These are phyloP conservation scores for Raphidocelis subcapitata DNA, from an alignment of 139 green algal genomes.

Conservation along the genomic window DNA sequence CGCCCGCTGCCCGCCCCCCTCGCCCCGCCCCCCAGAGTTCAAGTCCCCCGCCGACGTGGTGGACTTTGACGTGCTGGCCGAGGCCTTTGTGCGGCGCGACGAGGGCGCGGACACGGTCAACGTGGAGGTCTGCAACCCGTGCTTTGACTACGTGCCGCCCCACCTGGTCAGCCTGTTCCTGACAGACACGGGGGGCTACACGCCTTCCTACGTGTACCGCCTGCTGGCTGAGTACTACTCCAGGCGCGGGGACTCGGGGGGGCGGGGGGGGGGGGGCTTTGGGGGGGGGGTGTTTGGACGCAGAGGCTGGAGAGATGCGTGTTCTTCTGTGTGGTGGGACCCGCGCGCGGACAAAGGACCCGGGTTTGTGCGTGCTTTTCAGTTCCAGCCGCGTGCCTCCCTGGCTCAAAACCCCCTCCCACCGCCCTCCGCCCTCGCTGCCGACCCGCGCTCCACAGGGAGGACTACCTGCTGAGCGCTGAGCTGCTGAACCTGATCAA, in stretches of 20 bases:
- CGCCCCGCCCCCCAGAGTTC: no score
- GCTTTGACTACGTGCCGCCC: constrained; percentile 94
- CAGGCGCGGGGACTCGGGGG: neutral
- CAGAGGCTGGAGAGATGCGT: no score
- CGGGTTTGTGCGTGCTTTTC: no score
- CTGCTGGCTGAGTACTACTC: constrained; percentile 87
- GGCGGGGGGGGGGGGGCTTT: neutral
- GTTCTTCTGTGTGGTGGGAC: no score
- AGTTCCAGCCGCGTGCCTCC: no score
- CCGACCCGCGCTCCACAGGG: neutral
- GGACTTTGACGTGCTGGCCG: constrained; percentile 60
- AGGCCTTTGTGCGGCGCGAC: constrained; percentile 38
- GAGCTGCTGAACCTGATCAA: constrained; percentile 22
- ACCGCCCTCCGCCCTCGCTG: no score
- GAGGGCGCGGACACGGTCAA: constrained; percentile 17
- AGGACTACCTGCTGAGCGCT: constrained; percentile 20
- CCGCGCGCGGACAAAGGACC: no score
- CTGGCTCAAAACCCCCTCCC: no score
- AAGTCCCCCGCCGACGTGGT: constrained; percentile 58
- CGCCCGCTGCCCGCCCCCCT: constrained; percentile 11
- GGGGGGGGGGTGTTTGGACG: neutral
- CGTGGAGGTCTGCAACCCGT: constrained; percentile 85
- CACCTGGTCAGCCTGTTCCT: constrained; percentile 91
- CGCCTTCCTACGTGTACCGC: constrained; percentile 82
- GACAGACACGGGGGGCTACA: constrained; percentile 85